These are phyloP conservation scores for Tritrichomonas musculus DNA, from an alignment of 208 protist genomes.

Conservation along the genomic window DNA sequence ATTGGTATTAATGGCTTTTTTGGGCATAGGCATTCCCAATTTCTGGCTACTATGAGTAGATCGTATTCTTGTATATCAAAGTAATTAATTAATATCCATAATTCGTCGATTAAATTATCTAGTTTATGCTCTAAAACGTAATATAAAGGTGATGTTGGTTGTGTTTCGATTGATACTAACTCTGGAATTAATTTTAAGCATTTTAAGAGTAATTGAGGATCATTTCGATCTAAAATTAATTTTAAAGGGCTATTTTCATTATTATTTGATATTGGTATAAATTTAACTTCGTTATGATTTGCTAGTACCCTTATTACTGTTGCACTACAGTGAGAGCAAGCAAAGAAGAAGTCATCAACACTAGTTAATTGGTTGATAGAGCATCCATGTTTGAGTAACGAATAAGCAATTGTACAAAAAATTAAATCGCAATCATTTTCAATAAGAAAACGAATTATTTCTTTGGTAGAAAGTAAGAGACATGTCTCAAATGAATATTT, in stretches of 20 bases:
- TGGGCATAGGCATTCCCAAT: not conserved
- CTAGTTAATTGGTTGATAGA: not conserved
- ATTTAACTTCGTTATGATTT: not conserved
- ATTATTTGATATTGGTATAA: not conserved
- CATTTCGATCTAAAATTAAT: not conserved
- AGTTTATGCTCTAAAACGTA: not conserved
- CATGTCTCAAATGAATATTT: no score
- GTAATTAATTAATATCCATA: not conserved
- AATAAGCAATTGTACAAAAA: no score
- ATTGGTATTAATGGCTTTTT: not conserved
- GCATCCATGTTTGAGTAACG: no score
- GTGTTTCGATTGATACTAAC: not conserved
- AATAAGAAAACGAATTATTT: no score
- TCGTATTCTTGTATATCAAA: not conserved
- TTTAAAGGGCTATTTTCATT: not conserved
- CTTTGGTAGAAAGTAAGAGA: no score
- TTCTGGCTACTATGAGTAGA: not conserved
- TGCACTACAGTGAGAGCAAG: not conserved
- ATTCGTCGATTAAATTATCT: not conserved
- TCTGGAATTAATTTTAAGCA: not conserved
- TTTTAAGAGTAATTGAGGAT: not conserved
- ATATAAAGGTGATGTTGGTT: not conserved
- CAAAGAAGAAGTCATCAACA: not conserved
- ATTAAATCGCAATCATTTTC: no score
- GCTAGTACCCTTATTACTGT: not conserved